Evolutionary conservation across 768 basidiomycete species (phyloP), one percentile per base, ranked within the genome.

Genomic region (Tricholoma sp.): DNA sequence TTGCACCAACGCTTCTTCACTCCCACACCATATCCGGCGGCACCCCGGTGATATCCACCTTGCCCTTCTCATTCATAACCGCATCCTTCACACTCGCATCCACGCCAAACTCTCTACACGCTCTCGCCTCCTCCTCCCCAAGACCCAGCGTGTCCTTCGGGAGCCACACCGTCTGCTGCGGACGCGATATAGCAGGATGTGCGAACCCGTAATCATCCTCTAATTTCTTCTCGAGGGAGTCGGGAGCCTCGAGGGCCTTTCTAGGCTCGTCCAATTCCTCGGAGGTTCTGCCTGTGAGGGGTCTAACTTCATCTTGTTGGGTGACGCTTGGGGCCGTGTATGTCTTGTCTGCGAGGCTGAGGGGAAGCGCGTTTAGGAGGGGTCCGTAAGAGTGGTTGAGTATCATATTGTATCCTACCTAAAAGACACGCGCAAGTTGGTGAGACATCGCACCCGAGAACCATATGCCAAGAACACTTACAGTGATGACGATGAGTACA

Each of bases 161-260:
- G 53, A 98, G 70, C 96, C 96, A 98, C 32, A 98, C 74, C 4
- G 83, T 76, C 59, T 86, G 78, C 71, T 94, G 91, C 48, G 89
- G 83, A 51, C 83, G 71, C 59, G 75, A 82, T 54, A 82, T 78
- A 6, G 93, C 93, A 13, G 96, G 96, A 63, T 96, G 96, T 47
- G 89, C 85, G 73, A 96, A 98, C 11, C 88, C 87, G 64, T 85
- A 84, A 50, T 82, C 71, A 4, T 74, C 74, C 47, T 76, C 73
- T 36, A 61, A 62, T 4, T 58, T 57, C 31, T 55, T 48, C 5
- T 42, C 6, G 4, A 20, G 39, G 13, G 54, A 12, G 48, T 48
- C 18, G n/a, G 45, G 31, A 3, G 61, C 48, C 54, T 57, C 54
- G 17, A n/a, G n/a, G n/a, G 34, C 60, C 31, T 51, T 52, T 8